Evolutionary conservation across 179 eudicot genomes (phyloP).

Genomic region (Heliamphora pulchella): DNA sequence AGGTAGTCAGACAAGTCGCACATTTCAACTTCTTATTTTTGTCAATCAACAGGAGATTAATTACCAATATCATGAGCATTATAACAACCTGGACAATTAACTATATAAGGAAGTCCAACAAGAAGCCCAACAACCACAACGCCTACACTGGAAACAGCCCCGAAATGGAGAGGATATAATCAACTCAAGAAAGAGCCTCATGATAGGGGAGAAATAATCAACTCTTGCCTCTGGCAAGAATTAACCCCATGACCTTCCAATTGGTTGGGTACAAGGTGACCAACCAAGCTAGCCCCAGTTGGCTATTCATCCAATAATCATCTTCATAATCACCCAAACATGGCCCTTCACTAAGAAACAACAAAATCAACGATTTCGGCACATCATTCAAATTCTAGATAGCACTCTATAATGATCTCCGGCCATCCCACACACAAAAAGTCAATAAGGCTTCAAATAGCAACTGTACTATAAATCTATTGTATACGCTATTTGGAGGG

Average conservation of each 20-base stretch:
- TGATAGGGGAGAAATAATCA: background rate
- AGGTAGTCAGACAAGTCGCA: background rate
- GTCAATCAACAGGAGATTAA: background rate
- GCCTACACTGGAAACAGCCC: background rate
- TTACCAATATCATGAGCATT: background rate
- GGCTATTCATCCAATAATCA: background rate
- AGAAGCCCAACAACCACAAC: background rate
- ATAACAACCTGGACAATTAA: background rate
- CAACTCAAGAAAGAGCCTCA: background rate
- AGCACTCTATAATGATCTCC: background rate
- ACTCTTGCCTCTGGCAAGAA: background rate
- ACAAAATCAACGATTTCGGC: background rate
- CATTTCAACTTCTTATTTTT: background rate
- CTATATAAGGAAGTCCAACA: background rate
- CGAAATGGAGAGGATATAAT: background rate
- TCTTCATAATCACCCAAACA: conserved; percentile 1
- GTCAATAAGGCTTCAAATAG: background rate
- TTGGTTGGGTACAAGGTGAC: background rate
- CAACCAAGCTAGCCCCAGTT: background rate
- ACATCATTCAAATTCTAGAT: background rate
- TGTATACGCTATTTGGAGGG: background rate
- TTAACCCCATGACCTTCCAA: background rate
- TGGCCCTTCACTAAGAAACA: background rate
- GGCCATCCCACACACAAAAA: background rate
- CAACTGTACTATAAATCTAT: background rate